A percentile compares a stretch with the other conserved stretches of the same genome.
These are phyloP conservation scores for Pichia sorboxylosa DNA, from an alignment of 1,139 yeast species.

Conservation along the genomic window DNA sequence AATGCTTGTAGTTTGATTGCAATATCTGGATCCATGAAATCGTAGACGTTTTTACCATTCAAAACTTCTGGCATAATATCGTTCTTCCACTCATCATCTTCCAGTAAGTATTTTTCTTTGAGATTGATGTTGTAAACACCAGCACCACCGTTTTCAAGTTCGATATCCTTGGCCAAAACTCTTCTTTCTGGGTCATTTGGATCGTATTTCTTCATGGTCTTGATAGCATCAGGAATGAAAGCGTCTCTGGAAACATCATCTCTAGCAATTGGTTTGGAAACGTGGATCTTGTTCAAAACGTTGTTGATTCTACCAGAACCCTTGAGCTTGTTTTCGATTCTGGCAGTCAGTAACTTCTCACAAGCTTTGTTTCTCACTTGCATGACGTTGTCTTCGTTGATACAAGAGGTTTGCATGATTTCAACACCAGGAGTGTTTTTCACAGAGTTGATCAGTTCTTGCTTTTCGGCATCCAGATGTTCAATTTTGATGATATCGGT, in stretches of 20 bases:
- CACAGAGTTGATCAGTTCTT: slow-evolving; percentile 56
- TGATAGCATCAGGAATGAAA: slow-evolving; percentile 66
- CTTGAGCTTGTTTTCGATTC: slow-evolving; percentile 94
- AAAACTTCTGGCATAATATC: slow-evolving; percentile 94
- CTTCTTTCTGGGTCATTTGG: slow-evolving; percentile 74
- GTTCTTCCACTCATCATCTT: slow-evolving; percentile 95
- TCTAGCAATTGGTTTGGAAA: slow-evolving; percentile 79
- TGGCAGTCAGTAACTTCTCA: slow-evolving; percentile 86
- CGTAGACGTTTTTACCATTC: slow-evolving; percentile 94
- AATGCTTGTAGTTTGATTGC: slow-evolving; percentile 85
- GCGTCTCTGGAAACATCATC: slow-evolving; percentile 78
- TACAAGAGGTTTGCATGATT: slow-evolving; percentile 86
- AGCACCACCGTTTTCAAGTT: slow-evolving; percentile 94
- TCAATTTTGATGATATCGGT: slow-evolving; percentile 80
- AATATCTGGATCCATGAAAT: slow-evolving; percentile 92
- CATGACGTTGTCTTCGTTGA: slow-evolving; percentile 92
- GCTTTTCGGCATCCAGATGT: slow-evolving; percentile 70
- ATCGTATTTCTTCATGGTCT: slow-evolving; percentile 54
- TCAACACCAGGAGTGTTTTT: slow-evolving; percentile 69
- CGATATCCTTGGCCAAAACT: slow-evolving; percentile 74
- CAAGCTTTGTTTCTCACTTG: slow-evolving; percentile 94
- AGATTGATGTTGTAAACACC: slow-evolving; percentile 93
- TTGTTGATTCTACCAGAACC: slow-evolving; percentile 82
- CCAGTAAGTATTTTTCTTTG: slow-evolving; percentile 82
- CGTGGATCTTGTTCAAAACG: slow-evolving; percentile 90